Conservation (phyloP, 2,329 filamentous ascomycete species). For the Gaeumannomyces sp. region DNA sequence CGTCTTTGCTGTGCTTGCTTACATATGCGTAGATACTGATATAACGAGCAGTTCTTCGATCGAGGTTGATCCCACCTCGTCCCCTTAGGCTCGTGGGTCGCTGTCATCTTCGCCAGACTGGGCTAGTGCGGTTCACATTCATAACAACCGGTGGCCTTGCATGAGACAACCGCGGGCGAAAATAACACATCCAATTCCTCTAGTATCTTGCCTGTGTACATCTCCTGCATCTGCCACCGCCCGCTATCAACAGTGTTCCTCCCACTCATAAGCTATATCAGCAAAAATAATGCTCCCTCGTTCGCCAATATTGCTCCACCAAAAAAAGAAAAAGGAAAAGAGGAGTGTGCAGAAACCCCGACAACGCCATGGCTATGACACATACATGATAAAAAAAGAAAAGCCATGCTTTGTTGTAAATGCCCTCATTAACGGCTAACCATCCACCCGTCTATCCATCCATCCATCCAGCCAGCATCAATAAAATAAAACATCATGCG, state of each 20-base stretch:
- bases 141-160: too few relatives aligned
- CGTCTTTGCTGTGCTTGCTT: too few relatives aligned
- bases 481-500: neutral
- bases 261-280: neutral
- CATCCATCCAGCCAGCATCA: neutral
- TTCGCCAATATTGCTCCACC: neutral
- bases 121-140: too few relatives aligned
- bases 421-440: neutral
- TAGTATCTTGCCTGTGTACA: neutral
- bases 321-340: neutral
- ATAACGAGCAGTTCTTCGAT: too few relatives aligned
- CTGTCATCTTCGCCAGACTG: too few relatives aligned
- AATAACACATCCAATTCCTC: too few relatives aligned
- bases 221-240: neutral
- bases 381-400: constrained; percentile 1
- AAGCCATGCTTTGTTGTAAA: constrained; percentile 1
- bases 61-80: too few relatives aligned
- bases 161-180: too few relatives aligned
- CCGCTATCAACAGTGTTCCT: neutral
- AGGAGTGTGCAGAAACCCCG: neutral
- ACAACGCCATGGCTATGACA: constrained; percentile 10
- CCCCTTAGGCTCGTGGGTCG: too few relatives aligned
- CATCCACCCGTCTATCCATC: neutral
- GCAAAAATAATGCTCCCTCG: neutral
- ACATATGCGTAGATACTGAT: too few relatives aligned